These are phyloP conservation scores for Crithidia thermophila DNA, from an alignment of 208 protist genomes.

Conservation along the genomic window DNA sequence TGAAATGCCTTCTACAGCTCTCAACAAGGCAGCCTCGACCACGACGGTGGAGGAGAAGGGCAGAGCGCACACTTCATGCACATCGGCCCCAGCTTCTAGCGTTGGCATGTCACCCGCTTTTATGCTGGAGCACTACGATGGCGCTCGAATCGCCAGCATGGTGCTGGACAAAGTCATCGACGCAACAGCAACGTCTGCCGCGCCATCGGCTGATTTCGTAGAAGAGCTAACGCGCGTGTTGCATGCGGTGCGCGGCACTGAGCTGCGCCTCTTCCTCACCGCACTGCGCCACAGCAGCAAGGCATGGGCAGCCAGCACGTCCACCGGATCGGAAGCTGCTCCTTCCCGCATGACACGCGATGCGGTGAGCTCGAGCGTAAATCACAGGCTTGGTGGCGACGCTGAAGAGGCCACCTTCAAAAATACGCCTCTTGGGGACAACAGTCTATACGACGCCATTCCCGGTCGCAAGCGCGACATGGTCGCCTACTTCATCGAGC, in stretches of 20 bases:
- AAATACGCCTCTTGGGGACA: slow-evolving; percentile 2
- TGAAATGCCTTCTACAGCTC: neutral
- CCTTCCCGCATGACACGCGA: neutral
- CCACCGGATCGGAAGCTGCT: neutral
- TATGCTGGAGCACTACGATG: slow-evolving; percentile 38
- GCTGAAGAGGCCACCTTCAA: neutral
- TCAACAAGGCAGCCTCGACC: neutral
- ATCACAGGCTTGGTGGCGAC: neutral
- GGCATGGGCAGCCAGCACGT: neutral
- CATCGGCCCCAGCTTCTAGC: neutral
- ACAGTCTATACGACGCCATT: slow-evolving; percentile 26
- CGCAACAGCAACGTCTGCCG: neutral
- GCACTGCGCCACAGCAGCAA: slow-evolving; percentile 24
- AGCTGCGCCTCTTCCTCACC: slow-evolving; percentile 33
- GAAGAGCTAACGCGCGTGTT: slow-evolving; percentile 27
- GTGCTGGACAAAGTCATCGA: slow-evolving; percentile 1
- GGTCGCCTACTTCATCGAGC: slow-evolving; percentile 45
- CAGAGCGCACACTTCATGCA: neutral
- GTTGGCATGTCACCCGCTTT: neutral
- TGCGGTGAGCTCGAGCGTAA: neutral
- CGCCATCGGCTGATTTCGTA: neutral
- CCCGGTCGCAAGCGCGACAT: slow-evolving; percentile 60
- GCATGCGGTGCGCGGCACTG: slow-evolving; percentile 35
- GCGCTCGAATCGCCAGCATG: slow-evolving; percentile 26
- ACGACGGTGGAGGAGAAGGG: neutral